phyloP scores from a whole-genome alignment of 441 rosid species.

The Corymbia citriodora region DNA sequence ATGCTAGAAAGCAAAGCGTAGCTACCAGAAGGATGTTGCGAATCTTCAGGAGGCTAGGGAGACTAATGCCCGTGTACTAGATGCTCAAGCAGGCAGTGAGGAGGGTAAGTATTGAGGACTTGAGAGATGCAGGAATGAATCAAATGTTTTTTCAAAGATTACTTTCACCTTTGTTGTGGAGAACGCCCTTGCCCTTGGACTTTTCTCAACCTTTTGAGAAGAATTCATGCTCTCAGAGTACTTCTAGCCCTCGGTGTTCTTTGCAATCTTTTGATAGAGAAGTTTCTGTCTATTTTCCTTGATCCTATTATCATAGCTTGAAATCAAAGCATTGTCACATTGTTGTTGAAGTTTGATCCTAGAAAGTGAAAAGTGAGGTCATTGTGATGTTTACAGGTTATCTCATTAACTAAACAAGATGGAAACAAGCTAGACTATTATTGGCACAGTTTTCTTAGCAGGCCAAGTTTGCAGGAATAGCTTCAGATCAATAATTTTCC shows the following conservation, averaged over 20 bases:
- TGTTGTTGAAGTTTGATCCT: neutral
- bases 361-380: neutral
- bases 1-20: constrained; percentile 75
- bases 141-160: neutral
- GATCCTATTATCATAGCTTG: neutral
- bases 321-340: neutral
- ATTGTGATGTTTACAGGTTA: neutral
- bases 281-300: neutral
- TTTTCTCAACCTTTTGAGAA: neutral
- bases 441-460: neutral
- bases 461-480: neutral
- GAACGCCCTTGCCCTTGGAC: neutral
- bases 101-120: constrained; percentile 34
- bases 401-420: neutral
- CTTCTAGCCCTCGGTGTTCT: neutral
- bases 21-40: constrained; percentile 88
- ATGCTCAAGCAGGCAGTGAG: constrained; percentile 39
- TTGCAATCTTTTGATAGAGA: neutral
- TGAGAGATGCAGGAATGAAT: neutral
- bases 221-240: neutral
- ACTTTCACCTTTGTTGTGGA: neutral
- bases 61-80: constrained; percentile 33
- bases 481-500: neutral
- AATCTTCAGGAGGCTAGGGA: constrained; percentile 53
- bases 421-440: neutral